Percentiles rank a stretch among this genome's conserved stretches.
These are phyloP conservation scores for Hymenoscyphus fructigenus DNA, from an alignment of 2,329 filamentous ascomycete species.

Conservation along the genomic window DNA sequence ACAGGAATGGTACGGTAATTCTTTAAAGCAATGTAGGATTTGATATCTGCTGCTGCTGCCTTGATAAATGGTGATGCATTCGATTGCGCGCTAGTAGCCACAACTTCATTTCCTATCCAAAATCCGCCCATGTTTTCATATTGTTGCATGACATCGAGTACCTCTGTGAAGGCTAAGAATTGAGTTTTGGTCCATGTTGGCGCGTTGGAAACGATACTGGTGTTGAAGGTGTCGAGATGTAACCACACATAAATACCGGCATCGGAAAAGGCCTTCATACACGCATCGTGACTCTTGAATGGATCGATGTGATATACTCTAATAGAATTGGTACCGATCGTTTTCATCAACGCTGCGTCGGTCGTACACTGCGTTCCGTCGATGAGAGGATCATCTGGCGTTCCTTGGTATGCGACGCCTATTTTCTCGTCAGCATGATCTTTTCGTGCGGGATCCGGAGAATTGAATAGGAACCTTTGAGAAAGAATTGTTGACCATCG, in stretches of 20 bases:
- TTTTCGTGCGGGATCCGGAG: conserved; percentile 44
- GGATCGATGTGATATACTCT: conserved; percentile 86
- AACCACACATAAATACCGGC: conserved; percentile 82
- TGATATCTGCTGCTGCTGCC: conserved; percentile 57
- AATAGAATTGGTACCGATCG: conserved; percentile 77
- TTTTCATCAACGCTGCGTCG: conserved; percentile 75
- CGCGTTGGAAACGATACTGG: conserved; percentile 60
- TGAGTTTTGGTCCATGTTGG: conserved; percentile 74
- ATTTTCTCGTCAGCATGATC: conserved; percentile 36
- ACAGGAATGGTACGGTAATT: conserved; percentile 52
- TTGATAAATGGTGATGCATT: conserved; percentile 55
- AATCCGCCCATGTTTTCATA: conserved; percentile 75
- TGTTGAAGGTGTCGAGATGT: conserved; percentile 74
- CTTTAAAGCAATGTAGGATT: conserved; percentile 49
- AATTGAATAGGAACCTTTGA: conserved; percentile 39
- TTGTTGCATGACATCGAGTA: conserved; percentile 64
- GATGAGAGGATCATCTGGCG: conserved; percentile 70
- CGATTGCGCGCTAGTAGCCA: conserved; percentile 58
- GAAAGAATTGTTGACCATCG: conserved; percentile 32
- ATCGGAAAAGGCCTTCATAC: conserved; percentile 77
- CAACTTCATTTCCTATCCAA: conserved; percentile 86
- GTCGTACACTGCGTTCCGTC: conserved; percentile 72
- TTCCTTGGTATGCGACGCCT: conserved; percentile 73
- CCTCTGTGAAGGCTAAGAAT: conserved; percentile 63
- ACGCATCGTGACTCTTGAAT: conserved; percentile 66